Evolutionary conservation across 192 early-diverging fungal genomes (phyloP).

Genomic region (Kappamyces sp.): DNA sequence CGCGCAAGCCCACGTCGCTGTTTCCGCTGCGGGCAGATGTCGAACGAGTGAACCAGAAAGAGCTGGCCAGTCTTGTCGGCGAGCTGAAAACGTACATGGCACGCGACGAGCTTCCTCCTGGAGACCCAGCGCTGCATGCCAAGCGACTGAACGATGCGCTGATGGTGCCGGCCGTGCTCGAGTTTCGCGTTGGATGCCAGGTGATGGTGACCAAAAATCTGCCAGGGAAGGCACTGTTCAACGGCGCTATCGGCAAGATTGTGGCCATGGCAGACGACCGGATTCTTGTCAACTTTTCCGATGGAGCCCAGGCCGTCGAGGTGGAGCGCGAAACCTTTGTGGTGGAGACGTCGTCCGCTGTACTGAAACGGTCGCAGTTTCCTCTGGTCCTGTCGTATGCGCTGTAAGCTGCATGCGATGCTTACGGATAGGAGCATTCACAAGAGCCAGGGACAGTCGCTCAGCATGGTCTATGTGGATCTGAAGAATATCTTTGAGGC

Average conservation of each 20-base stretch:
- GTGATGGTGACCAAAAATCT: conserved; percentile 34
- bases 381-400: conserved; percentile 42
- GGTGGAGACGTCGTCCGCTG: conserved; percentile 7
- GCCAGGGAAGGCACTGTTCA: conserved; percentile 29
- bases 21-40: conserved; percentile 2
- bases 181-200: neutral
- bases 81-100: neutral
- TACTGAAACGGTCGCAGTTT: conserved; percentile 18
- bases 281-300: conserved; percentile 31
- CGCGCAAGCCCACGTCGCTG: conserved; percentile 7
- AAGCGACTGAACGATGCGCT: neutral
- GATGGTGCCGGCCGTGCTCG: neutral
- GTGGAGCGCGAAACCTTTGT: conserved; percentile 8
- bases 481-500: conserved; percentile 40
- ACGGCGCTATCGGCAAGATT: conserved; percentile 36
- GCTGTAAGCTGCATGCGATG: conserved; percentile 22
- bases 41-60: neutral
- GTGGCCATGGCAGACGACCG: conserved; percentile 22
- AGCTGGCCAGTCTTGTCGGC: conserved; percentile 1
- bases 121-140: neutral
- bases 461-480: conserved; percentile 36
- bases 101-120: neutral
- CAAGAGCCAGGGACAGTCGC: conserved; percentile 49
- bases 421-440: conserved; percentile 38
- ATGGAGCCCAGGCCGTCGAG: conserved; percentile 9